Conservation (phyloP, 352 stramenopile species). For the Elongisporangium undulatum region DNA sequence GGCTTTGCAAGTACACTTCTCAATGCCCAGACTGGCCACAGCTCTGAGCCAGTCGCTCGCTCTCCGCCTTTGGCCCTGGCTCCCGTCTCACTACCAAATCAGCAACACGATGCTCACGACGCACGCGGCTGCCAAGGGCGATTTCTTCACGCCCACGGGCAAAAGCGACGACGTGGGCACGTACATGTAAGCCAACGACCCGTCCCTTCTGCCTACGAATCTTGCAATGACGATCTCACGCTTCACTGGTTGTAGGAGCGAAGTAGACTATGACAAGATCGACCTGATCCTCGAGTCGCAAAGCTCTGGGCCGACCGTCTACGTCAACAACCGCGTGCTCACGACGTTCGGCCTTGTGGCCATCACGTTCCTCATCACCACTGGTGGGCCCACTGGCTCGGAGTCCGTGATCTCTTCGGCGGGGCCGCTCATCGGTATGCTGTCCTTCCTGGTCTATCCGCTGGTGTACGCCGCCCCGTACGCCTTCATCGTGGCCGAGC, state of each 20-base stretch:
- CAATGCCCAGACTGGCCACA: too few relatives aligned
- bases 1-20: too few relatives aligned
- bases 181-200: too few relatives aligned
- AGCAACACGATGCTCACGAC: too few relatives aligned
- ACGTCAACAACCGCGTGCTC: slow-evolving; percentile 21
- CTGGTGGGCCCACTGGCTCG: slow-evolving; percentile 22
- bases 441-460: slow-evolving; percentile 80
- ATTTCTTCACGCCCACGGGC: too few relatives aligned
- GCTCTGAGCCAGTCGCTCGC: too few relatives aligned
- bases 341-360: slow-evolving; percentile 19
- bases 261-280: slow-evolving; percentile 19
- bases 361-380: slow-evolving; percentile 30
- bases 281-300: slow-evolving; percentile 22
- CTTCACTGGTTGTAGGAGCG: not conserved
- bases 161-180: too few relatives aligned
- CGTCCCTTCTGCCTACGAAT: too few relatives aligned
- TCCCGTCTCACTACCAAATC: too few relatives aligned
- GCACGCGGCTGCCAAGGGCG: too few relatives aligned
- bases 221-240: too few relatives aligned
- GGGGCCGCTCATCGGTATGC: slow-evolving; percentile 62
- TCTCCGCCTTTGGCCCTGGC: too few relatives aligned
- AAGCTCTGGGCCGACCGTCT: not conserved
- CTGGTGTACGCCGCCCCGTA: slow-evolving; percentile 87
- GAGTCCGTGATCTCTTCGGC: slow-evolving; percentile 23
- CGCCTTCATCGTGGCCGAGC: slow-evolving; percentile 88